These are phyloP conservation scores for Talaromyces wortmannii DNA, from an alignment of 495 filamentous ascomycete genomes.

Conservation along the genomic window DNA sequence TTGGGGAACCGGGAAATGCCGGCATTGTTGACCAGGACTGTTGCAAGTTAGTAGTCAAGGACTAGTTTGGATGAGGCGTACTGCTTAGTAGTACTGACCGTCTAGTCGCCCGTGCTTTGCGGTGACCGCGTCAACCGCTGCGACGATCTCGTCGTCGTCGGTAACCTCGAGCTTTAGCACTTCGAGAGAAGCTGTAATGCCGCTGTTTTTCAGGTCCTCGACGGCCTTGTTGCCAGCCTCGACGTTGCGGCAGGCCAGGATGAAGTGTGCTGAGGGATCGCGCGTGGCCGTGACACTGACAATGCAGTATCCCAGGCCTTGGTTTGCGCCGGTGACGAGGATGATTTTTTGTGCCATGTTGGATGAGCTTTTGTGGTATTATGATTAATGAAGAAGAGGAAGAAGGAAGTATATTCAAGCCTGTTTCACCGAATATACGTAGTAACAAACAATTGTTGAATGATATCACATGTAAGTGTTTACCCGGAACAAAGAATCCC, in stretches of 20 bases:
- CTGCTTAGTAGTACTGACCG: constrained; percentile 7
- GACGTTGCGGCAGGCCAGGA: constrained; percentile 20
- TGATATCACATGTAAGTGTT: no score
- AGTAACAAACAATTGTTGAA: no score
- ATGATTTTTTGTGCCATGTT: constrained; percentile 7
- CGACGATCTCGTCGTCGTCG: constrained; percentile 15
- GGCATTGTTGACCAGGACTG: constrained; percentile 31
- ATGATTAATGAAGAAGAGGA: no score
- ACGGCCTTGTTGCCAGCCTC: constrained; percentile 12
- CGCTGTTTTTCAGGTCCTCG: constrained; percentile 8
- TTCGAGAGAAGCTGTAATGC: constrained; percentile 14
- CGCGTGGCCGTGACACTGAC: constrained; percentile 17
- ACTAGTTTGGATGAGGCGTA: background rate
- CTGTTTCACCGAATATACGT: no score
- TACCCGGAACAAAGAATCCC: no score
- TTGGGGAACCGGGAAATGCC: constrained; percentile 11
- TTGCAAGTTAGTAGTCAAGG: background rate
- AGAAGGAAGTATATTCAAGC: no score
- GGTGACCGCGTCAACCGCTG: constrained; percentile 10
- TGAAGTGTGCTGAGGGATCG: constrained; percentile 13
- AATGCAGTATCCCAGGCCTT: constrained; percentile 26
- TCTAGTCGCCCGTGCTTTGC: constrained; percentile 15
- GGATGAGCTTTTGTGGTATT: no score
- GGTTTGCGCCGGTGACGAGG: constrained; percentile 30
- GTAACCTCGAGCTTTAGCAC: constrained; percentile 22